phyloP scores from a whole-genome alignment of 768 basidiomycete species.

The Xerocomus spinulosus region DNA sequence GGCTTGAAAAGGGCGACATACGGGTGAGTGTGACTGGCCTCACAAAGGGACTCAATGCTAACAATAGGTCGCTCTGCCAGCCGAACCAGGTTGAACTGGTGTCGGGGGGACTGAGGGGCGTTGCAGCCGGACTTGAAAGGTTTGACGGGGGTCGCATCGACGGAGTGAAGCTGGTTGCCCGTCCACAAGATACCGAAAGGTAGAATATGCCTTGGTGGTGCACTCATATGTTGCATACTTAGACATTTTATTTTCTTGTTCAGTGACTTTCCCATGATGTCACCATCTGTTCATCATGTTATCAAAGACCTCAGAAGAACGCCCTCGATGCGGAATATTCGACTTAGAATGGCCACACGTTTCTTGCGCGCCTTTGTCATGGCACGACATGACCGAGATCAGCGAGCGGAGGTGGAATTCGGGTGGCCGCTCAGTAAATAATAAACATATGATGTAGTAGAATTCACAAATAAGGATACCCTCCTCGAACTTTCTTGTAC shows the following conservation, averaged over 20 bases:
- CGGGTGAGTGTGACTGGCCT: conserved; percentile 16
- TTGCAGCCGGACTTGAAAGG: conserved; percentile 39
- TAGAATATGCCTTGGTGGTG: conserved; percentile 22
- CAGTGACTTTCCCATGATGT: conserved; percentile 21
- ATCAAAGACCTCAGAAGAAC: conserved; percentile 27
- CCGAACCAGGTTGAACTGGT: conserved; percentile 42
- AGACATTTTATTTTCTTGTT: conserved; percentile 22
- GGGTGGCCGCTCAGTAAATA: conserved; percentile 30
- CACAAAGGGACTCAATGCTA: background rate
- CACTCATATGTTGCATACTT: conserved; percentile 15
- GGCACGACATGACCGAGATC: conserved; percentile 28
- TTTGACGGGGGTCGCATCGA: conserved; percentile 40
- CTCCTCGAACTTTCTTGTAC: conserved; percentile 7
- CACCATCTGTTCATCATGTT: conserved; percentile 14
- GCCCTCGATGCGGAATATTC: conserved; percentile 30
- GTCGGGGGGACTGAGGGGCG: conserved; percentile 39
- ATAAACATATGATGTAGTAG: conserved; percentile 16
- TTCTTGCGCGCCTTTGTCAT: conserved; percentile 28
- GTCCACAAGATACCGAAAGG: conserved; percentile 42
- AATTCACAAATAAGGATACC: conserved; percentile 6
- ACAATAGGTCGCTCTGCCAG: conserved; percentile 22
- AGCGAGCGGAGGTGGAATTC: conserved; percentile 25
- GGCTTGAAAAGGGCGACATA: conserved; percentile 32
- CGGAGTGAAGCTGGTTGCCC: conserved; percentile 41
- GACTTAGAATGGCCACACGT: conserved; percentile 29